Evolutionary conservation across 176 grass and related monocot genomes (phyloP).

Genomic region (Triticum dicoccoides): DNA sequence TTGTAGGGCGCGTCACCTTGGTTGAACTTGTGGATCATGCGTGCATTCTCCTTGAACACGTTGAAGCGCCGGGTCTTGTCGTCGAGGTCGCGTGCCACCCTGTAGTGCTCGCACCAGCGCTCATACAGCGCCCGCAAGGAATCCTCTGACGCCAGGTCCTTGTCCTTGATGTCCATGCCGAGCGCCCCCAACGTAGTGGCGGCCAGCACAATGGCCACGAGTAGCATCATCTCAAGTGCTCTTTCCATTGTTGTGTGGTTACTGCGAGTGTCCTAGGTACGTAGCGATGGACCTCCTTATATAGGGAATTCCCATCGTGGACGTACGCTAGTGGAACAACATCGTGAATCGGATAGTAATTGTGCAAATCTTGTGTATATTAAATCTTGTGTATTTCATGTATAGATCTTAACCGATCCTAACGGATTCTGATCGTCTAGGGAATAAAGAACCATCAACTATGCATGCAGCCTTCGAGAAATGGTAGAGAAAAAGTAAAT

Average conservation of each 20-base stretch:
- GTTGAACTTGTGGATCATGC: constrained; percentile 39
- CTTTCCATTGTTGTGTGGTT: not conserved
- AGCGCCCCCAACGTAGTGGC: too few relatives aligned
- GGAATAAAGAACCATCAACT: not conserved
- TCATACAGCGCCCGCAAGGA: constrained; percentile 44
- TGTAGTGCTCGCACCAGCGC: constrained; percentile 36
- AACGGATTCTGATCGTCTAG: too few relatives aligned
- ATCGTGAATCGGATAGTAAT: not conserved
- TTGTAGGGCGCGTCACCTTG: constrained; percentile 31
- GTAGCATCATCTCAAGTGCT: not conserved
- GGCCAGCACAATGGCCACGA: not conserved
- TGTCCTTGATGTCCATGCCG: not conserved
- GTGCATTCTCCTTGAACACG: constrained; percentile 50
- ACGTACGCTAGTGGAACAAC: not conserved
- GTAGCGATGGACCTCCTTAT: not conserved
- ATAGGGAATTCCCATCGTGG: not conserved
- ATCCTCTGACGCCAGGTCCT: constrained; percentile 41
- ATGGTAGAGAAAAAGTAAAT: not conserved
- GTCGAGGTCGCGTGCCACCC: not conserved
- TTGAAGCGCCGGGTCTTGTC: constrained; percentile 44
- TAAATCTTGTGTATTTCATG: not conserved
- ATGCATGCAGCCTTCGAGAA: not conserved
- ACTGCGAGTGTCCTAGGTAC: not conserved
- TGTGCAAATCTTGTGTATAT: not conserved
- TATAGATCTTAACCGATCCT: too few relatives aligned